These are phyloP conservation scores for Penicillium sp. DNA, from an alignment of 2,329 filamentous ascomycete species.

Conservation along the genomic window DNA sequence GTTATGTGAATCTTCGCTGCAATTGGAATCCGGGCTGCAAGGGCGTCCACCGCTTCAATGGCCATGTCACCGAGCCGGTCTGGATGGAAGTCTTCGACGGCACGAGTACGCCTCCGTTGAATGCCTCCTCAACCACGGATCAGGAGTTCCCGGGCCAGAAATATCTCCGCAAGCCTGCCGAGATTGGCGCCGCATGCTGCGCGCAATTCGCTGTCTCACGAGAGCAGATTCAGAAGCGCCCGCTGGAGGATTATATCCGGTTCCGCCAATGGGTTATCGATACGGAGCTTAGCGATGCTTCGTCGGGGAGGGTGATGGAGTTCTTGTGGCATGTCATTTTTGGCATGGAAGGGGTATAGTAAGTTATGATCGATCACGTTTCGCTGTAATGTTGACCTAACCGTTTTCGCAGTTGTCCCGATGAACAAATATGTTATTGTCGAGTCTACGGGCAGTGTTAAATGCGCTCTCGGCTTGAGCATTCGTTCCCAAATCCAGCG, in stretches of 20 bases:
- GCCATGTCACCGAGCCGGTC: constrained; percentile 31
- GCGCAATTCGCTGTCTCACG: constrained; percentile 57
- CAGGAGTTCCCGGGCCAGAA: constrained; percentile 14
- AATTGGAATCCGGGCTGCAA: constrained; percentile 50
- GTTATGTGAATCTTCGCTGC: constrained; percentile 56
- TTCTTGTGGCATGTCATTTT: constrained; percentile 58
- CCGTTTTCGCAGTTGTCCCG: constrained; percentile 23
- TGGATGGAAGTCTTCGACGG: constrained; percentile 35
- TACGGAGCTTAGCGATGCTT: constrained; percentile 46
- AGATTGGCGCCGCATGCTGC: constrained; percentile 54
- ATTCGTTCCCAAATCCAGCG: constrained; percentile 2
- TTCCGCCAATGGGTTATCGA: constrained; percentile 54
- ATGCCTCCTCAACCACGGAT: constrained; percentile 15
- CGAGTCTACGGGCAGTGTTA: constrained; percentile 32
- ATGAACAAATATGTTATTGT: constrained; percentile 30
- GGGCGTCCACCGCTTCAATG: constrained; percentile 26
- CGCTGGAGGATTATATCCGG: constrained; percentile 47
- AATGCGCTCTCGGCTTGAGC: constrained; percentile 2
- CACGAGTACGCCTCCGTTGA: constrained; percentile 31
- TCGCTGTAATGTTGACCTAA: constrained; percentile 8
- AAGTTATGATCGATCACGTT: constrained; percentile 11
- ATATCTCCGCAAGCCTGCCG: constrained; percentile 38
- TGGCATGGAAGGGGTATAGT: constrained; percentile 36
- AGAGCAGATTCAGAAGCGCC: constrained; percentile 43
- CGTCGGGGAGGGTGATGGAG: constrained; percentile 54